Evolutionary conservation across 108 stramenopile genomes (phyloP).

Genomic region (Nitzschia putrida): DNA sequence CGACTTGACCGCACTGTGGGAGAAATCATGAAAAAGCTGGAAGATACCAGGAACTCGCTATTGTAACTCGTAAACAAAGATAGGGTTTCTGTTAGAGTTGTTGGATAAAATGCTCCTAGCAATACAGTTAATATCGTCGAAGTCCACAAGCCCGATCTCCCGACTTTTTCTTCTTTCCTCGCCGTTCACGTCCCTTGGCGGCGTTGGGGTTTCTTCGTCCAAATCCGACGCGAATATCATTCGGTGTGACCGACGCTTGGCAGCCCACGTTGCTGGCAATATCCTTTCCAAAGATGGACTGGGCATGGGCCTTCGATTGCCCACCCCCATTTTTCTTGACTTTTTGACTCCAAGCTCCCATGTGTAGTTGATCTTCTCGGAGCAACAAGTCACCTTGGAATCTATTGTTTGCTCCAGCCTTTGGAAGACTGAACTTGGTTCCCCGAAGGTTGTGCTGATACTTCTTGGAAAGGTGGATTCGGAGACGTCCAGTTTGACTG

Average conservation of each 20-base stretch:
- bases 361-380: slow-evolving; percentile 94
- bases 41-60: slow-evolving; percentile 79
- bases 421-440: slow-evolving; percentile 92
- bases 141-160: slow-evolving; percentile 84
- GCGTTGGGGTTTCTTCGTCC: slow-evolving; percentile 90
- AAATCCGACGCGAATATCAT: slow-evolving; percentile 85
- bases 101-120: neutral
- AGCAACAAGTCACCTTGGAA: slow-evolving; percentile 91
- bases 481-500: slow-evolving; percentile 83
- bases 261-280: slow-evolving; percentile 86
- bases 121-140: slow-evolving; percentile 63
- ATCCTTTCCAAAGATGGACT: slow-evolving; percentile 88
- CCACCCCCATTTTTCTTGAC: slow-evolving; percentile 70
- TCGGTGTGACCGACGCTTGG: slow-evolving; percentile 29
- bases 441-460: slow-evolving; percentile 89
- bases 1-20: slow-evolving; percentile 88
- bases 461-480: slow-evolving; percentile 85
- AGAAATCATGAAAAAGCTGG: slow-evolving; percentile 95
- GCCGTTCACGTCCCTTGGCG: slow-evolving; percentile 89
- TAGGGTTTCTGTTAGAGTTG: neutral
- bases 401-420: slow-evolving; percentile 72
- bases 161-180: slow-evolving; percentile 90
- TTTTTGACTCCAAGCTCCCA: slow-evolving; percentile 96
- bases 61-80: slow-evolving; percentile 34
- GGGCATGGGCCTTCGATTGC: slow-evolving; percentile 51